Conservation (phyloP, 495 filamentous ascomycete species). For the Aspergillus bertholletiae region DNA sequence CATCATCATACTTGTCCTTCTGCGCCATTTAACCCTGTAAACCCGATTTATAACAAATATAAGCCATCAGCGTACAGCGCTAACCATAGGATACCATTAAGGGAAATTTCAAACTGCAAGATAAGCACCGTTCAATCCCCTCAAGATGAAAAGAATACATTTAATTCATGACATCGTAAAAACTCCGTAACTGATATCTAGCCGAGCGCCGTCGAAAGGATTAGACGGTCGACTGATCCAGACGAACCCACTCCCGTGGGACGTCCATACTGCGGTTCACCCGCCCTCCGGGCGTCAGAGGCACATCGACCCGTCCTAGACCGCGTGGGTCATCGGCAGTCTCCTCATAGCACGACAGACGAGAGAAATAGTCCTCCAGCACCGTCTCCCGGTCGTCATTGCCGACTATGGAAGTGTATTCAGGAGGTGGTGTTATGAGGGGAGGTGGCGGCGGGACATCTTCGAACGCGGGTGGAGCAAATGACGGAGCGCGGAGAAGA, state of each 20-base stretch:
- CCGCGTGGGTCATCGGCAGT: conserved; percentile 52
- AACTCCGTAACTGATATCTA: neutral
- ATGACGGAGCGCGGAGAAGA: conserved; percentile 80
- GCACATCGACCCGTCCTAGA: conserved; percentile 56
- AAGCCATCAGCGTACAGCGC: neutral
- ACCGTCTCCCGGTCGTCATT: conserved; percentile 69
- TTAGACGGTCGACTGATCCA: conserved; percentile 37
- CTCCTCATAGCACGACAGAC: conserved; percentile 57
- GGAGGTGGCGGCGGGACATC: conserved; percentile 83
- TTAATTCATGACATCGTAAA: neutral
- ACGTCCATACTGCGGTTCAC: conserved; percentile 68
- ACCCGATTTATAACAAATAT: neutral
- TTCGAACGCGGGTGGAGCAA: conserved; percentile 88
- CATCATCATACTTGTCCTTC: neutral
- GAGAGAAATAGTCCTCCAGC: conserved; percentile 86
- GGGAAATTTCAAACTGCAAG: neutral
- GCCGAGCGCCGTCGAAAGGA: neutral
- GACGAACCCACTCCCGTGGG: conserved; percentile 50
- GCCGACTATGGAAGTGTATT: conserved; percentile 82
- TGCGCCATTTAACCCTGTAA: neutral
- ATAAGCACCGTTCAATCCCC: neutral
- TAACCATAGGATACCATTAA: neutral
- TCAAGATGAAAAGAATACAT: neutral
- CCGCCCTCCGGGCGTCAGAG: conserved; percentile 66
- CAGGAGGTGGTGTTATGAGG: conserved; percentile 79